Evolutionary conservation across 306 rosid genomes (phyloP).

Genomic region (Rubus parviflorus): DNA sequence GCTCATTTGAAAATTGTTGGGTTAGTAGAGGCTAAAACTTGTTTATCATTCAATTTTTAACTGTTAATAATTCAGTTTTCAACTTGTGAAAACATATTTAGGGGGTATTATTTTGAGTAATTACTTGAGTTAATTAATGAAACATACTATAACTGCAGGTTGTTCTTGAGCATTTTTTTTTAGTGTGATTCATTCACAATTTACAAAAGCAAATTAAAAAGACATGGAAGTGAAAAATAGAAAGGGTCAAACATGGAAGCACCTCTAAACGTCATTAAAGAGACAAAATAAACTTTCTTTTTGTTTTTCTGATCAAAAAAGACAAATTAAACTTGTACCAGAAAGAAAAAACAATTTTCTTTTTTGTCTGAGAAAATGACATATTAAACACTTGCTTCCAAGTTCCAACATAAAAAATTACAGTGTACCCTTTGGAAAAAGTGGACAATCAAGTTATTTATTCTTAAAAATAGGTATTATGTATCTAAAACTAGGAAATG

Average conservation of each 20-base stretch:
- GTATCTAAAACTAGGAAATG: not conserved
- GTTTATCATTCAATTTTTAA: not conserved
- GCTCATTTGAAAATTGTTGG: not conserved
- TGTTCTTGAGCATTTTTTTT: not conserved
- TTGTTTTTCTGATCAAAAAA: not conserved
- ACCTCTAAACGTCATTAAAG: not conserved
- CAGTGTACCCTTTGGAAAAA: not conserved
- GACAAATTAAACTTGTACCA: not conserved
- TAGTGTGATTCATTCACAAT: not conserved
- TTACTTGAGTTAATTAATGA: not conserved
- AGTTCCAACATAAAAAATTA: not conserved
- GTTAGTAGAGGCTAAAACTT: not conserved
- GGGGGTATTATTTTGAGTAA: not conserved
- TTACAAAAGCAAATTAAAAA: not conserved
- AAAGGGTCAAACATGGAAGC: not conserved
- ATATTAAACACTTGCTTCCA: not conserved
- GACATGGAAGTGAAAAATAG: not conserved
- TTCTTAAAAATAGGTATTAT: not conserved
- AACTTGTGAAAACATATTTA: not conserved
- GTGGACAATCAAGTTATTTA: not conserved
- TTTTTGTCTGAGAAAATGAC: not conserved
- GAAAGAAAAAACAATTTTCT: not conserved
- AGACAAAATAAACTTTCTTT: not conserved
- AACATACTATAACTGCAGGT: not conserved
- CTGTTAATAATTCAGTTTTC: not conserved